These are phyloP conservation scores for Xylaria hypoxylon DNA, from an alignment of 2,329 filamentous ascomycete species.

Conservation along the genomic window DNA sequence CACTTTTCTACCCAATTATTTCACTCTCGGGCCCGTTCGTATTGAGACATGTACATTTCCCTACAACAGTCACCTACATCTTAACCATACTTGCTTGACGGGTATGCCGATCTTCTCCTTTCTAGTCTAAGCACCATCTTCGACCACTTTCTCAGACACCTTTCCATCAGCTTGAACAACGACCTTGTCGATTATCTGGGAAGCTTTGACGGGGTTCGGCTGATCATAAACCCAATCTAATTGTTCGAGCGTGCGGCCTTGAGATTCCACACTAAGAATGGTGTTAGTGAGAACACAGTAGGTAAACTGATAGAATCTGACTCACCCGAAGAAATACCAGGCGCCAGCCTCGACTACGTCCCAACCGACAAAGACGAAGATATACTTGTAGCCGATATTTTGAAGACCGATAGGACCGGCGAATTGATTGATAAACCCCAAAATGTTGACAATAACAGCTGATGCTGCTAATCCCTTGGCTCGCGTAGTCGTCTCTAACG, in stretches of 20 bases:
- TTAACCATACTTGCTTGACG: background rate
- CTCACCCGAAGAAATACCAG: slow-evolving; percentile 62
- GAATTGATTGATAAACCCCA: slow-evolving; percentile 63
- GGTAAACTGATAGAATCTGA: background rate
- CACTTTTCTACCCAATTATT: background rate
- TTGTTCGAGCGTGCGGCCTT: slow-evolving; percentile 62
- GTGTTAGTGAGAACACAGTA: slow-evolving; percentile 25
- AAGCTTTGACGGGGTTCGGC: slow-evolving; percentile 62
- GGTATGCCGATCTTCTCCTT: slow-evolving; percentile 13
- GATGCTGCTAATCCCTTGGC: slow-evolving; percentile 61
- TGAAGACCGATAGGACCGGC: slow-evolving; percentile 59
- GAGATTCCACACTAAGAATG: slow-evolving; percentile 58
- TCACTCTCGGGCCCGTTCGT: background rate
- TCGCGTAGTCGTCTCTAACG: slow-evolving; percentile 61
- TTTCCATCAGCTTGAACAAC: slow-evolving; percentile 59
- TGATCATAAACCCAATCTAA: slow-evolving; percentile 64
- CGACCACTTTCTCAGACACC: slow-evolving; percentile 59
- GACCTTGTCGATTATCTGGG: slow-evolving; percentile 62
- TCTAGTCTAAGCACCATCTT: slow-evolving; percentile 22
- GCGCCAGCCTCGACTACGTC: slow-evolving; percentile 55
- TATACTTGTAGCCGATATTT: slow-evolving; percentile 58
- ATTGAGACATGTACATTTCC: background rate
- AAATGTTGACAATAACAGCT: slow-evolving; percentile 58
- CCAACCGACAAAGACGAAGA: slow-evolving; percentile 63
- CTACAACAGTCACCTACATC: background rate